Conservation (phyloP, 148 eudicot genomes). For the Cornus kousa region DNA sequence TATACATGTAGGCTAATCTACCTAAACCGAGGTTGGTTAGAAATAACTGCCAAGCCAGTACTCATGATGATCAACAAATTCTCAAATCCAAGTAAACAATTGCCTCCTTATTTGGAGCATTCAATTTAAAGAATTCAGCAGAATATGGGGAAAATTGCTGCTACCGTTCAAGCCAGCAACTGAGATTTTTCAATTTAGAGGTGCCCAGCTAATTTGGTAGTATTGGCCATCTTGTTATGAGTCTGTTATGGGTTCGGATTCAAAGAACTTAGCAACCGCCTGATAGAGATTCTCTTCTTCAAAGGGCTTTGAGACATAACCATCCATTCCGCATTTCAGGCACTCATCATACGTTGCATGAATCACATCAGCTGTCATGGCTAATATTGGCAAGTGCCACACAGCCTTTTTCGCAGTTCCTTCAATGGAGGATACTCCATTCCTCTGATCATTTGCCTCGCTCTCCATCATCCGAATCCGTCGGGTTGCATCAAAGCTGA, state of each 20-base stretch:
- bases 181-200: not conserved
- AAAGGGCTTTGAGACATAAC: conserved; percentile 69
- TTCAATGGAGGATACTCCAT: conserved; percentile 9
- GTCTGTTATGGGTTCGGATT: conserved; percentile 26
- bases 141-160: conserved; percentile 25
- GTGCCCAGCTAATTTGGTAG: not conserved
- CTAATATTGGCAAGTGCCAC: conserved; percentile 64
- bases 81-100: not conserved
- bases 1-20: conserved; percentile 11
- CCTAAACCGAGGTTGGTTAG: conserved; percentile 9
- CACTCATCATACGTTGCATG: conserved; percentile 68
- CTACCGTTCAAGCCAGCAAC: not conserved
- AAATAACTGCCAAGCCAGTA: not conserved
- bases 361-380: conserved; percentile 79
- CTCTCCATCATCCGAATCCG: conserved; percentile 53
- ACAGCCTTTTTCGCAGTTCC: conserved; percentile 7
- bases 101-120: not conserved
- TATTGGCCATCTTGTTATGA: not conserved
- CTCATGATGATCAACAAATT: not conserved
- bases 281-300: conserved; percentile 62
- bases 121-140: conserved; percentile 2
- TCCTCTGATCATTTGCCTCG: conserved; percentile 29
- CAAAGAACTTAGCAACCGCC: conserved; percentile 60
- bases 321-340: conserved; percentile 66
- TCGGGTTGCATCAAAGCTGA: conserved; percentile 66